phyloP scores from a whole-genome alignment of 805 yeast species.

The Kuraishia hungarica region DNA sequence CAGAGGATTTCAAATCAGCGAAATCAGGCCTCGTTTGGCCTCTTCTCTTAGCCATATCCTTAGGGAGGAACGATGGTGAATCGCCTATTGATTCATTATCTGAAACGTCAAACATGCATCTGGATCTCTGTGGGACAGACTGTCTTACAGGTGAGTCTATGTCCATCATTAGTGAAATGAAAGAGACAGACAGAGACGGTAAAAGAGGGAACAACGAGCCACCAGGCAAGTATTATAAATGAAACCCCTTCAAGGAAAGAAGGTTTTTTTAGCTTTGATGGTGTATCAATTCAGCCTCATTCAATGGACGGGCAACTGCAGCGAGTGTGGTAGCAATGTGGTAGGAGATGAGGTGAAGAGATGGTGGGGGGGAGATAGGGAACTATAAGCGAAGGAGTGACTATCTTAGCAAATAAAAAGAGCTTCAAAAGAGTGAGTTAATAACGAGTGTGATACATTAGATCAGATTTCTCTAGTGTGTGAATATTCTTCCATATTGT shows the following conservation, averaged over 20 bases:
- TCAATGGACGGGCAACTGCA: background rate
- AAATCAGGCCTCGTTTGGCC: conserved; percentile 2
- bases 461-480: no score
- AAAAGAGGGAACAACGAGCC: no score
- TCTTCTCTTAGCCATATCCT: background rate
- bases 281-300: background rate
- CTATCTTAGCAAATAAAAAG: no score
- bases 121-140: background rate
- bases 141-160: background rate
- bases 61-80: conserved; percentile 1
- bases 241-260: no score
- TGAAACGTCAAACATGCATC: background rate
- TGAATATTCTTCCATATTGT: no score
- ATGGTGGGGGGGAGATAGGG: background rate
- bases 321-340: background rate
- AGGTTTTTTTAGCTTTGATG: no score
- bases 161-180: background rate
- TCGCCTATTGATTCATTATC: background rate
- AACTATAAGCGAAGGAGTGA: background rate
- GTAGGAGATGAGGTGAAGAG: background rate
- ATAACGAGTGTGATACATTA: background rate
- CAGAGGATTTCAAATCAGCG: background rate
- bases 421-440: background rate
- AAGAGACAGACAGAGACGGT: background rate
- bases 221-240: no score